Percentiles rank a stretch among this genome's conserved stretches.
These are phyloP conservation scores for Eutrema yunnanense DNA, from an alignment of 345 rosid species.

Conservation along the genomic window DNA sequence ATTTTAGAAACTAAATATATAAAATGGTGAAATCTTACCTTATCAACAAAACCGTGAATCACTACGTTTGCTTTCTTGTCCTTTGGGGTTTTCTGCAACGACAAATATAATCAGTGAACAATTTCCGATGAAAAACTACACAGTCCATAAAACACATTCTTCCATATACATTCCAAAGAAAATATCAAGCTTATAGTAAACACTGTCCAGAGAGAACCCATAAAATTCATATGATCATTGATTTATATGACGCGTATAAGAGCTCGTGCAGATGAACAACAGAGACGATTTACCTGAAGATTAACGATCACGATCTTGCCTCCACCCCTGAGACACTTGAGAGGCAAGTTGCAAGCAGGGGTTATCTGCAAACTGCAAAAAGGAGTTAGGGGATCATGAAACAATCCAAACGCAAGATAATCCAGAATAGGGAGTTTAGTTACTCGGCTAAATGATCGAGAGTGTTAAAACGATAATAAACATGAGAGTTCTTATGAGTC, in stretches of 20 bases:
- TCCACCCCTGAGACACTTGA: constrained; percentile 81
- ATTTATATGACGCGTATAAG: neutral
- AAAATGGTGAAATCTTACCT: constrained; percentile 40
- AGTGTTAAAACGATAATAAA: neutral
- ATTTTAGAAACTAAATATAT: neutral
- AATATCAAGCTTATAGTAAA: neutral
- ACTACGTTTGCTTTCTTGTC: constrained; percentile 93
- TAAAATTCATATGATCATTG: neutral
- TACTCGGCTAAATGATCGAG: neutral
- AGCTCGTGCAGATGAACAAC: neutral
- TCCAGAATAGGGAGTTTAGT: neutral
- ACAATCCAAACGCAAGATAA: neutral
- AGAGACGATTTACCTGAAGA: constrained; percentile 61
- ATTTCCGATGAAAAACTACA: neutral
- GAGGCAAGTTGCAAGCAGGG: constrained; percentile 98
- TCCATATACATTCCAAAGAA: neutral
- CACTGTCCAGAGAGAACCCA: neutral
- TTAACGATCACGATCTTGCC: constrained; percentile 93
- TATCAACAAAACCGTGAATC: constrained; percentile 88
- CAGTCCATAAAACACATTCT: neutral
- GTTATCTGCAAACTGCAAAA: constrained; percentile 94
- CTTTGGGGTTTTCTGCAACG: constrained; percentile 86
- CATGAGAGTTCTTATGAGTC: constrained; percentile 1
- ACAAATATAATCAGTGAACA: constrained; percentile 8
- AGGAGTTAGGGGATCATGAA: constrained; percentile 10